These are phyloP conservation scores for Phytopythium ostracodes DNA, from an alignment of 352 stramenopile genomes.

Conservation along the genomic window DNA sequence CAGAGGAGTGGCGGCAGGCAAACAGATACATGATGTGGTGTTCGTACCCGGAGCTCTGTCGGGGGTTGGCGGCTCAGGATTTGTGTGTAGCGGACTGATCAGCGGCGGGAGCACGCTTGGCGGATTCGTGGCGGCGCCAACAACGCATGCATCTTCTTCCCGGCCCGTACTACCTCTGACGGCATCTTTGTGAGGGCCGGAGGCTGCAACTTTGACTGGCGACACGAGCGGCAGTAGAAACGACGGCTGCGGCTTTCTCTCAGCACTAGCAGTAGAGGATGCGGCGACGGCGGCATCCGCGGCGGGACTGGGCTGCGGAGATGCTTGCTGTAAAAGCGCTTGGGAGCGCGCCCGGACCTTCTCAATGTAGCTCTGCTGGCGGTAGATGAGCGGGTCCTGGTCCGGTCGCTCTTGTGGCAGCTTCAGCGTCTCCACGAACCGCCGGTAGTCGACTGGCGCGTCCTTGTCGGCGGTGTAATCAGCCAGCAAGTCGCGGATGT, in stretches of 20 bases:
- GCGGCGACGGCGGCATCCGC: neutral
- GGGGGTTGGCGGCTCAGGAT: neutral
- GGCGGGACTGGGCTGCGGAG: neutral
- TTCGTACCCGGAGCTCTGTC: neutral
- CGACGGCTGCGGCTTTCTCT: neutral
- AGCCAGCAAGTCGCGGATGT: constrained; percentile 26
- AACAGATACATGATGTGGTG: no score
- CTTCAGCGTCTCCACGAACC: constrained; percentile 37
- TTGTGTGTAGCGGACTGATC: constrained; percentile 2
- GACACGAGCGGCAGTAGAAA: neutral
- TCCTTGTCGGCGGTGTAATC: constrained; percentile 28
- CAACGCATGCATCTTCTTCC: neutral
- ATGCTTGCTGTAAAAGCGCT: neutral
- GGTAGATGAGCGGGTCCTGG: constrained; percentile 34
- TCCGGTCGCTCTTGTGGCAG: constrained; percentile 11
- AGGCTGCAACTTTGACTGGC: neutral
- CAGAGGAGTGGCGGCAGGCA: neutral
- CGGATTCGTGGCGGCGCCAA: neutral
- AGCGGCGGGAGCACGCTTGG: neutral
- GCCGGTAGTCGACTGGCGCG: constrained; percentile 31
- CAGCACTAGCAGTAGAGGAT: neutral
- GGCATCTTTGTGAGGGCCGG: neutral
- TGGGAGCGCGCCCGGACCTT: constrained; percentile 10
- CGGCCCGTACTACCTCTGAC: neutral
- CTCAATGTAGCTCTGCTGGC: constrained; percentile 44